A percentile compares a stretch with the other conserved stretches of the same genome.
These are phyloP conservation scores for Aurifilum marmelostoma DNA, from an alignment of 2,329 filamentous ascomycete species.

Conservation along the genomic window DNA sequence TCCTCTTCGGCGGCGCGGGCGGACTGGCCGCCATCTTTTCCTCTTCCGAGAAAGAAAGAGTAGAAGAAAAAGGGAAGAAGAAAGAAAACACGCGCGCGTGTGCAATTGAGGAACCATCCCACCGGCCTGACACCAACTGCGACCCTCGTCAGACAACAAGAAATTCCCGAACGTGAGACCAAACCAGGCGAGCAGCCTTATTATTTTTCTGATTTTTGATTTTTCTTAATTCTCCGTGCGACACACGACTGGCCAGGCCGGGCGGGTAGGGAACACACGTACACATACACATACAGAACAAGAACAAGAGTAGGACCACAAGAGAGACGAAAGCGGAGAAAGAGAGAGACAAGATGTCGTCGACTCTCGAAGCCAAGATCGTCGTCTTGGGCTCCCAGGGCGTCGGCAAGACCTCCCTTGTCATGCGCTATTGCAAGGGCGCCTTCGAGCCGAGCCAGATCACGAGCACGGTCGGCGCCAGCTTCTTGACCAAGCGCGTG, in stretches of 20 bases:
- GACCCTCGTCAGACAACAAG: neutral
- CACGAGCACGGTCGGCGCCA: conserved; percentile 76
- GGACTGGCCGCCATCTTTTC: neutral
- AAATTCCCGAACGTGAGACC: neutral
- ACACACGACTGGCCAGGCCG: neutral
- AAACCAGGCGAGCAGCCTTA: neutral
- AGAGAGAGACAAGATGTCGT: conserved; percentile 37
- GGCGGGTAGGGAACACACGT: neutral
- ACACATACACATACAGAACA: too few species aligned
- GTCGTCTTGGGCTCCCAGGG: conserved; percentile 79
- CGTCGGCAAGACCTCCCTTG: conserved; percentile 78
- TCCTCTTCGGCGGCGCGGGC: too few species aligned
- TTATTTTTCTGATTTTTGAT: too few species aligned
- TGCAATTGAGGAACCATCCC: neutral
- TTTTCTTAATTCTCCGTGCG: too few species aligned
- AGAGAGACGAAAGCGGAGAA: neutral
- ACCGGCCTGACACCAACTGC: neutral
- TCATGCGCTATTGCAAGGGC: conserved; percentile 76
- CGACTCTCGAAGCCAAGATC: conserved; percentile 78
- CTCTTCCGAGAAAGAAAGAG: neutral
- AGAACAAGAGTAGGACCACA: neutral
- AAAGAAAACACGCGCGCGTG: neutral
- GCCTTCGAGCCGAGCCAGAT: conserved; percentile 67
- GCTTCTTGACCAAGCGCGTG: conserved; percentile 78
- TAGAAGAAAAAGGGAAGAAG: neutral